phyloP scores from a whole-genome alignment of 176 grass and related monocot species.

The Paspalum notatum region DNA sequence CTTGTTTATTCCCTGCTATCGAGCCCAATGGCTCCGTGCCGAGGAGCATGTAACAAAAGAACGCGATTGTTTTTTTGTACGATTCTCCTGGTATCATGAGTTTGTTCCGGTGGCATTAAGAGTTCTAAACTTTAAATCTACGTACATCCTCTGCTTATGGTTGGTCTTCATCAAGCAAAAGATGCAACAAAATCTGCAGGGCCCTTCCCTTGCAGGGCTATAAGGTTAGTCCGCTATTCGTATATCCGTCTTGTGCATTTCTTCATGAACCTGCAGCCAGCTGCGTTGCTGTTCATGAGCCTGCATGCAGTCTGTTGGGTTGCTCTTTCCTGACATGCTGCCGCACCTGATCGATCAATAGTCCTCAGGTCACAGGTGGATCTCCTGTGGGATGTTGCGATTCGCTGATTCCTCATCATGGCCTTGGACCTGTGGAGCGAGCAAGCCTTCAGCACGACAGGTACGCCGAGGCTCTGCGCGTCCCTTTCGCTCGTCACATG shows the following conservation, averaged over 20 bases:
- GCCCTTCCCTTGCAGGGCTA: background rate
- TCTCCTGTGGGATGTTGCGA: background rate
- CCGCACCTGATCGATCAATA: background rate
- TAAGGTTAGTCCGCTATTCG: background rate
- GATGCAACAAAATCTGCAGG: background rate
- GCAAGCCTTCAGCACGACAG: background rate
- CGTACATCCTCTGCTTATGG: background rate
- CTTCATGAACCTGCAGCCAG: too few species aligned
- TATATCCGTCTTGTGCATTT: background rate
- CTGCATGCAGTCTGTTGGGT: background rate
- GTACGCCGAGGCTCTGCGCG: background rate
- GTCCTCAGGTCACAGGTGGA: background rate
- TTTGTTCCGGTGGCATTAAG: background rate
- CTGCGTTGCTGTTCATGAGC: background rate
- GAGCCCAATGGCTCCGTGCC: background rate
- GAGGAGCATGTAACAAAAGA: background rate
- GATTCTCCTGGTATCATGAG: background rate
- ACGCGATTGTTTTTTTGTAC: background rate
- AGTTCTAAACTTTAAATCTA: too few species aligned
- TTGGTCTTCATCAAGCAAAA: background rate
- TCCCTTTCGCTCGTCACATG: conserved; percentile 49
- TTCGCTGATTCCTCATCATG: background rate
- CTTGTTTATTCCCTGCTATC: background rate
- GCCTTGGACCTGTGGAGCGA: background rate
- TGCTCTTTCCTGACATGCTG: background rate